These are phyloP conservation scores for Mucor irregularis DNA, from an alignment of 371 early-diverging fungal species.

Conservation along the genomic window DNA sequence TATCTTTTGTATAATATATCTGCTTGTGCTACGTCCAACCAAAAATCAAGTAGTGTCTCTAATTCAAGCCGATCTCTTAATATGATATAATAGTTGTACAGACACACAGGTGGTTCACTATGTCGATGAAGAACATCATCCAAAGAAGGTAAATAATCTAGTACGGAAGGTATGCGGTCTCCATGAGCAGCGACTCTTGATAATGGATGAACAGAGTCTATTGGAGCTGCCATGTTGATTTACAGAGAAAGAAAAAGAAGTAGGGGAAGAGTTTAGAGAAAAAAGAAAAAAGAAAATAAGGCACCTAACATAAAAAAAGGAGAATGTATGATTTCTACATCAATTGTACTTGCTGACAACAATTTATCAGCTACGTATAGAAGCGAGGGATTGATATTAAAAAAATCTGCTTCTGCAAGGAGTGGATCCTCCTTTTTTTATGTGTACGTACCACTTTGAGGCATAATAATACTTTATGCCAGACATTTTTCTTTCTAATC, in stretches of 20 bases:
- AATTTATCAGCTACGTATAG: background rate
- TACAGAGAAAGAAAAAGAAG: background rate
- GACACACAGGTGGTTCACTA: constrained; percentile 65
- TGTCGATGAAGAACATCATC: constrained; percentile 61
- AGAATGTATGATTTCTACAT: background rate
- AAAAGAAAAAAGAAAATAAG: background rate
- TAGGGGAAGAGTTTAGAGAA: background rate
- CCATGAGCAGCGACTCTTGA: constrained; percentile 1
- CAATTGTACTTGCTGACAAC: constrained; percentile 6
- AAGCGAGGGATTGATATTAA: no score
- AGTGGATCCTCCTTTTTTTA: no score
- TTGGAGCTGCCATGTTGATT: background rate
- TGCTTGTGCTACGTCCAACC: constrained; percentile 67
- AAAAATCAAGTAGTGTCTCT: constrained; percentile 64
- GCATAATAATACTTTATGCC: no score
- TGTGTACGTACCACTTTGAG: no score
- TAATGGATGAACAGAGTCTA: constrained; percentile 4
- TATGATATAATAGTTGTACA: constrained; percentile 68
- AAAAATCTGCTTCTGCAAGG: no score
- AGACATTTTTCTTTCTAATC: no score
- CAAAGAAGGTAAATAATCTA: constrained; percentile 48
- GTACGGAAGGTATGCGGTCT: background rate
- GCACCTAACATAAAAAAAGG: background rate
- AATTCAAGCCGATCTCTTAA: constrained; percentile 57
- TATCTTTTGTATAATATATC: constrained; percentile 56